Percentiles rank a stretch among this genome's conserved stretches.
Evolutionary conservation across 345 rosid genomes (phyloP).

Genomic region (Pelargonium nanum): DNA sequence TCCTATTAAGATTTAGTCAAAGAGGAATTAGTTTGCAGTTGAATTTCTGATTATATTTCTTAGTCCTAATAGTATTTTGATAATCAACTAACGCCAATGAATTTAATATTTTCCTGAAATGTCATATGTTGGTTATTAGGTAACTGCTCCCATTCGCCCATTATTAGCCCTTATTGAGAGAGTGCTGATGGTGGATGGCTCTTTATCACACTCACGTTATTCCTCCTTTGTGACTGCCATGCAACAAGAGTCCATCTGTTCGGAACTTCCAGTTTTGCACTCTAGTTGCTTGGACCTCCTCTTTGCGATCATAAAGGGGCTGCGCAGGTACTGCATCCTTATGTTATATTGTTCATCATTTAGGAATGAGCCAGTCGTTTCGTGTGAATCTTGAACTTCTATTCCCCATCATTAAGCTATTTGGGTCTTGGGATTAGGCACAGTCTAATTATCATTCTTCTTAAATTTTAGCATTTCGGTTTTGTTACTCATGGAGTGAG

Average conservation of each 20-base stretch:
- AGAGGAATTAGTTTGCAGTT: not conserved
- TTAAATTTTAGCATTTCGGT: too few relatives aligned
- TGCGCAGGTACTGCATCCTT: conserved; percentile 43
- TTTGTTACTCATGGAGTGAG: too few relatives aligned
- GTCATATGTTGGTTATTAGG: conserved; percentile 29
- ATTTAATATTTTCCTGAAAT: conserved; percentile 5
- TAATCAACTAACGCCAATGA: not conserved
- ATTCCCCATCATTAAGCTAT: not conserved
- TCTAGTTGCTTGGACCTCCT: conserved; percentile 53
- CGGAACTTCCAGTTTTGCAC: conserved; percentile 74
- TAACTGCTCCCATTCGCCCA: conserved; percentile 44
- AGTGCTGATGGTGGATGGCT: conserved; percentile 70
- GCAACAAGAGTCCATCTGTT: conserved; percentile 70
- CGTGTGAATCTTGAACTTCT: not conserved
- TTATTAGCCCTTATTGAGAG: conserved; percentile 71
- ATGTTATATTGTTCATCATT: not conserved
- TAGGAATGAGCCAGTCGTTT: not conserved
- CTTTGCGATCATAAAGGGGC: conserved; percentile 43
- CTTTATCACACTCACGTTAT: conserved; percentile 31
- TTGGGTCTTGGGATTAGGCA: not conserved
- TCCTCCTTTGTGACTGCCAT: conserved; percentile 41
- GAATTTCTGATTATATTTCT: not conserved
- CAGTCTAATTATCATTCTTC: not conserved
- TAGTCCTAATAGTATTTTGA: not conserved
- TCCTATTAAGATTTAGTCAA: not conserved